A percentile compares a stretch with the other conserved stretches of the same genome.
These are phyloP conservation scores for Pistacia vera DNA, from an alignment of 345 rosid species.

Conservation along the genomic window DNA sequence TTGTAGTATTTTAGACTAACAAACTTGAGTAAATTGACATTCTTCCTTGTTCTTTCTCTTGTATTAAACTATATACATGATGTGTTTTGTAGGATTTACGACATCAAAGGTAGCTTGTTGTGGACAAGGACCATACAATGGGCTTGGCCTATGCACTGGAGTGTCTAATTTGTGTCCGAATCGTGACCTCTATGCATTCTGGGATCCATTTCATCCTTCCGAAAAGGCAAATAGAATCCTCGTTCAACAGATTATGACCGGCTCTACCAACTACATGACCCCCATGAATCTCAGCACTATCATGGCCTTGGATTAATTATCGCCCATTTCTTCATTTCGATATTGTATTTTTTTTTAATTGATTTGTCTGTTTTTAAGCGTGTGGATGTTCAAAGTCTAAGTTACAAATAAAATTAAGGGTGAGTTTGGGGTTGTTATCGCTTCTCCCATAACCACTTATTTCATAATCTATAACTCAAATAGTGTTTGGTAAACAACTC, in stretches of 20 bases:
- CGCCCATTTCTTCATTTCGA: slow-evolving; percentile 23
- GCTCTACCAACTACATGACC: slow-evolving; percentile 56
- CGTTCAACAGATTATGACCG: slow-evolving; percentile 48
- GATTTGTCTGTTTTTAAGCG: background rate
- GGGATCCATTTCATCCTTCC: slow-evolving; percentile 87
- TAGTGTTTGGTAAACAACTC: too few species aligned
- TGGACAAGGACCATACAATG: slow-evolving; percentile 80
- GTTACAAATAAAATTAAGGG: too few species aligned
- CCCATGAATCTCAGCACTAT: slow-evolving; percentile 79
- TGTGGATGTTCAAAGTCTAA: too few species aligned
- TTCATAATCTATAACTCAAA: too few species aligned
- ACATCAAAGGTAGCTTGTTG: slow-evolving; percentile 68
- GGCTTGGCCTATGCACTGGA: slow-evolving; percentile 68
- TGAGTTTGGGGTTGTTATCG: too few species aligned
- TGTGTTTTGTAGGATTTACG: slow-evolving; percentile 47
- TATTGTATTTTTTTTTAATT: background rate
- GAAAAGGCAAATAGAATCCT: slow-evolving; percentile 68
- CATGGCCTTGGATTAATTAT: slow-evolving; percentile 44
- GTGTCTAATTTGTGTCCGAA: slow-evolving; percentile 62
- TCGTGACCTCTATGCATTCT: slow-evolving; percentile 55
- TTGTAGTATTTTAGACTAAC: too few species aligned
- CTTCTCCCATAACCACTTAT: too few species aligned
- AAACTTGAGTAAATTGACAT: too few species aligned
- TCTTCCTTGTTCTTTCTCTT: too few species aligned
- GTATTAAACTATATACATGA: too few species aligned